These are phyloP conservation scores for Daldinia sp. DNA, from an alignment of 2,329 filamentous ascomycete genomes.

Conservation along the genomic window DNA sequence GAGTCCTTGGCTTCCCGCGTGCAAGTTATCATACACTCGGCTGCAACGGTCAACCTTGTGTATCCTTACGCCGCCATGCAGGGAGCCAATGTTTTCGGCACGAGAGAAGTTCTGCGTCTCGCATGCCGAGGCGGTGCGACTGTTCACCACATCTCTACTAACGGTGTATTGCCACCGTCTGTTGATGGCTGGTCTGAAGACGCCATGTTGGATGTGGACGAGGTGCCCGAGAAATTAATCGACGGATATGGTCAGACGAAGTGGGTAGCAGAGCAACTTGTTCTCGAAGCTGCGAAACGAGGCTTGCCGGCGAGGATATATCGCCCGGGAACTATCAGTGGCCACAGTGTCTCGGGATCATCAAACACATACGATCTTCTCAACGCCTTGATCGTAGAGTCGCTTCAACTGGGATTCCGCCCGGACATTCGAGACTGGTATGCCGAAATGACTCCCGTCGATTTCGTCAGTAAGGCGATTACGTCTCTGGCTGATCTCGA, in stretches of 20 bases:
- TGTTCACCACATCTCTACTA: conserved; percentile 81
- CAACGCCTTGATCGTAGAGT: conserved; percentile 79
- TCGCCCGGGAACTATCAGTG: conserved; percentile 79
- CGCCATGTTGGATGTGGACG: conserved; percentile 70
- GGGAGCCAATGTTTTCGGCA: conserved; percentile 80
- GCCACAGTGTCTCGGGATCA: conserved; percentile 77
- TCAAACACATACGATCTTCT: conserved; percentile 82
- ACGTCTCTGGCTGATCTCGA: conserved; percentile 72
- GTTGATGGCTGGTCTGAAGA: conserved; percentile 76
- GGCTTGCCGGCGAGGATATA: conserved; percentile 76
- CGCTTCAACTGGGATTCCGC: conserved; percentile 73
- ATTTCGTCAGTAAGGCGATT: conserved; percentile 80
- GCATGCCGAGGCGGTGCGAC: conserved; percentile 73
- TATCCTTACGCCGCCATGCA: conserved; percentile 82
- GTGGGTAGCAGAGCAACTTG: conserved; percentile 81
- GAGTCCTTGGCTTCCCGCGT: conserved; percentile 70
- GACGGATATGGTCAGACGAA: conserved; percentile 84
- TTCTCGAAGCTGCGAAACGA: conserved; percentile 72
- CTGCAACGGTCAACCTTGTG: conserved; percentile 80
- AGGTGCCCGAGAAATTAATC: conserved; percentile 72
- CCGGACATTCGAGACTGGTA: conserved; percentile 79
- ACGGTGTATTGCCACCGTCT: conserved; percentile 78
- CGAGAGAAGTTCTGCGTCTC: conserved; percentile 75
- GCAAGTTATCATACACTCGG: conserved; percentile 79
- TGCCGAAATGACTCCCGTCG: conserved; percentile 84